Conservation (phyloP, 1,139 yeast species). For the Fermentozyma sake region DNA sequence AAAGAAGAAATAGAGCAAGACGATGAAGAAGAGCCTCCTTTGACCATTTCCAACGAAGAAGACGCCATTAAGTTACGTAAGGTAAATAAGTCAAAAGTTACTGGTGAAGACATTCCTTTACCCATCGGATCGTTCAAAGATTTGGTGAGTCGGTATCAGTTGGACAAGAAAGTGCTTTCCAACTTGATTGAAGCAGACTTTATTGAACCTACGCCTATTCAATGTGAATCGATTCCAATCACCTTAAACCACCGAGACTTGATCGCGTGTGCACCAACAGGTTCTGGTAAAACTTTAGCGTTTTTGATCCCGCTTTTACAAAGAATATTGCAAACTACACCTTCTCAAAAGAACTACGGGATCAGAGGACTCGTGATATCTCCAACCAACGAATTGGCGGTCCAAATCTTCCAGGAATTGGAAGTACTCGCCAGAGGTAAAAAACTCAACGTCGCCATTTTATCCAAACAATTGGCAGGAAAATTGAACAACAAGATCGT, state of each 20-base stretch:
- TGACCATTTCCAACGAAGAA: conserved; percentile 45
- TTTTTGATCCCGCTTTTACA: conserved; percentile 81
- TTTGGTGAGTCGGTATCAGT: conserved; percentile 58
- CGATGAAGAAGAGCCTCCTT: conserved; percentile 29
- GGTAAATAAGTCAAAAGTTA: conserved; percentile 54
- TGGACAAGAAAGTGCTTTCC: conserved; percentile 57
- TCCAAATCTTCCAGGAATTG: conserved; percentile 75
- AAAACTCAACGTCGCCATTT: conserved; percentile 59
- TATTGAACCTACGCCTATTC: conserved; percentile 86
- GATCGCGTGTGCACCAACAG: conserved; percentile 90
- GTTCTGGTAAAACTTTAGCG: conserved; percentile 90
- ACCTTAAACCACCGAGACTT: conserved; percentile 63
- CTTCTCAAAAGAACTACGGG: conserved; percentile 36
- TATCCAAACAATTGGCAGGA: conserved; percentile 73
- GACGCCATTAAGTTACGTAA: conserved; percentile 59
- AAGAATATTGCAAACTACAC: conserved; percentile 27
- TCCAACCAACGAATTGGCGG: conserved; percentile 86
- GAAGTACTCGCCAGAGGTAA: conserved; percentile 49
- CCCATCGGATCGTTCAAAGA: conserved; percentile 91
- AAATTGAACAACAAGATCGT: conserved; percentile 59
- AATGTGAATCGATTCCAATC: conserved; percentile 78
- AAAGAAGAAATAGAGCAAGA: conserved; percentile 19
- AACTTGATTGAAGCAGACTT: conserved; percentile 70
- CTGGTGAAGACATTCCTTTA: conserved; percentile 76
- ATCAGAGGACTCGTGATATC: conserved; percentile 77